These are phyloP conservation scores for Eremochloa ophiuroides DNA, from an alignment of 176 grass and related monocot species.

Conservation along the genomic window DNA sequence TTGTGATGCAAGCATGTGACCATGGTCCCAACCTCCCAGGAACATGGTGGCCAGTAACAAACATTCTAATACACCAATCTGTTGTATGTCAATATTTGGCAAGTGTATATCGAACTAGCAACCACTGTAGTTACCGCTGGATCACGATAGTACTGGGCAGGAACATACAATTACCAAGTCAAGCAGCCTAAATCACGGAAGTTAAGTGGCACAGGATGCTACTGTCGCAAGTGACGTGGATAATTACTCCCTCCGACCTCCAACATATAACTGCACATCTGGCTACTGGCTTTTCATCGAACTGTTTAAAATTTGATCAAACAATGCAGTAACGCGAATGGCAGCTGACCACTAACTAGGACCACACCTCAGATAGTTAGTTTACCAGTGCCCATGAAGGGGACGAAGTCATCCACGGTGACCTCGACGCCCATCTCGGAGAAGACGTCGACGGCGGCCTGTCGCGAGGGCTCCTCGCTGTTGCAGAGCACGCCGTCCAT, in stretches of 20 bases:
- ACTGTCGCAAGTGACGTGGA: not conserved
- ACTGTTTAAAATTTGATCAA: not conserved
- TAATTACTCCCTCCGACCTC: not conserved
- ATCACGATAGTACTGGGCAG: not conserved
- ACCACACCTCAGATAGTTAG: not conserved
- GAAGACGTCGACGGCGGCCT: slow-evolving; percentile 81
- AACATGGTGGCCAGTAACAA: not conserved
- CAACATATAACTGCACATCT: not conserved
- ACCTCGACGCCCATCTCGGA: slow-evolving; percentile 87
- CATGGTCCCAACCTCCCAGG: not conserved
- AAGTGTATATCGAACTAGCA: not conserved
- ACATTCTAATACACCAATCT: not conserved
- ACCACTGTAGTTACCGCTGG: not conserved
- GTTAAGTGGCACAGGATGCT: not conserved
- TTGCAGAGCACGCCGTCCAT: slow-evolving; percentile 97
- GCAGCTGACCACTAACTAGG: slow-evolving; percentile 8
- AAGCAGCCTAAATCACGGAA: not conserved
- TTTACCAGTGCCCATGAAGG: slow-evolving; percentile 92
- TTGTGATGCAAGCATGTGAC: not conserved
- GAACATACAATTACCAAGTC: not conserved
- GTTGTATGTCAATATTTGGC: not conserved
- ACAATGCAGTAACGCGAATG: not conserved
- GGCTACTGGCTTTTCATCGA: not conserved
- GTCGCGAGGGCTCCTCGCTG: slow-evolving; percentile 82
- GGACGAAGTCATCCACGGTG: slow-evolving; percentile 87